Base-by-base conservation (phyloP, 257 asterid species). In the Nicotiana undulata region DNA sequence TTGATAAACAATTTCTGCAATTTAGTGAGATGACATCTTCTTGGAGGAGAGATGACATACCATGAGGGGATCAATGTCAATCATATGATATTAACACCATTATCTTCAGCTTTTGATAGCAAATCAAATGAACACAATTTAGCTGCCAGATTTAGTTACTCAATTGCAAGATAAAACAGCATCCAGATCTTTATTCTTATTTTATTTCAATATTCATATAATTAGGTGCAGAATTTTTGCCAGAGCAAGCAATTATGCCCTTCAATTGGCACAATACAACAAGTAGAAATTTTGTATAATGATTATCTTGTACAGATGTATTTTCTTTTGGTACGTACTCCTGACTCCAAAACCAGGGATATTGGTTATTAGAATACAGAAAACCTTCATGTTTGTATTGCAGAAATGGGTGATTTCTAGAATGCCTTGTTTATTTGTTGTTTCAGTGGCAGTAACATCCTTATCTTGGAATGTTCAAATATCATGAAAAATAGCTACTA, bases 41-140 rank as follows among this genome's bases (percentile, higher is more conserved):
- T 61, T 79, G 82, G 59, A 61, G 81, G 70, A 79, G 82, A 79
- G 82, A 79, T 61, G 75, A 15, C 4, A 64, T 46, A 63, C 29
- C 51, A 26, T 16, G 55, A 16, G 55, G 52, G 52, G 52, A 22
- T 12, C 20, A 65, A 13, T 13, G 53, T 34, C 70, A 77, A 60
- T 58, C 68, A 77, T 51, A n/a, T 61, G 76, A 79, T n/a, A 13
- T 17, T 40, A 60, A 63, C 34, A 20, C 79, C 76, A 31, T 79
- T 31, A 63, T 63, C 82, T 32, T 61, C 60, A 79, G 28, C 72
- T 63, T 65, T 79, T 63, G 81, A 40, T 40, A 29, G 75, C 17
- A 31, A 60, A 78, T 61, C 75, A 20, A 61, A 72, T 24, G 17
- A 51, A 22, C n/a, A 0, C 2, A 5, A 16, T 49, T 49, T 49